Base-by-base conservation (phyloP, 2,329 filamentous ascomycete genomes). In the Monilinia polystroma region DNA sequence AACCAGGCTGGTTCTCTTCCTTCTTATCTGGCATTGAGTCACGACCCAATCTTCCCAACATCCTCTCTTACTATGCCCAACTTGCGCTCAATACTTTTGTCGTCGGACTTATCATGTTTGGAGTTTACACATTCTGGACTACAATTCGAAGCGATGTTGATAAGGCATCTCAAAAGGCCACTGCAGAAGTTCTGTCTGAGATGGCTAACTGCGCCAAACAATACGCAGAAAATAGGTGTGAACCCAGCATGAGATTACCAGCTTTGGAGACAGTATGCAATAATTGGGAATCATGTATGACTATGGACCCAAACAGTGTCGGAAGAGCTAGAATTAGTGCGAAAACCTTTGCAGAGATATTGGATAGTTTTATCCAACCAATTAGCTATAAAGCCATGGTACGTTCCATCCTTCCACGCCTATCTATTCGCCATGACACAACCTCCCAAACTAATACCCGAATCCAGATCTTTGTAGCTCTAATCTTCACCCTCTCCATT, bases 291-390 rank as follows among this genome's bases (percentile, higher is more conserved):
- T 82, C 86, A 43, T 98, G 95, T 79, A 97, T 97, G 92, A 87
- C 89, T 71, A 87, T 89, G 71, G 91, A 97, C 74, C 89, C 93
- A 0, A 83, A 88, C 55, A 87, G 87, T 66, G 87, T 97, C 66
- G 93, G 91, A 71, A 84, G 89, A 49, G 90, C 94, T 53, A 90
- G 89, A 73, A 87, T 97, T 51, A 92, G 90, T 23, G 93, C 92
- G 6, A 90, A 91, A 75, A 95, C 93, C 35, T 90, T 97, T 75
- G 94, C 94, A 0, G 87, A 92, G 75, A 96, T 99, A 52, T 89
- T 98, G 78, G 97, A 98, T 76, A 90, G 90, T 74, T 97, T 98
- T 77, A 89, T 96, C 5, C 92, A 96, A 73, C 88, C 91, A 7
- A 93, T 98, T 78, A 92, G 90, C 70, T 90, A 92, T 78, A 97